A percentile compares a stretch with the other conserved stretches of the same genome.
These are phyloP conservation scores for Bonia amplexicaulis DNA, from an alignment of 176 grass and related monocot genomes.

Conservation along the genomic window DNA sequence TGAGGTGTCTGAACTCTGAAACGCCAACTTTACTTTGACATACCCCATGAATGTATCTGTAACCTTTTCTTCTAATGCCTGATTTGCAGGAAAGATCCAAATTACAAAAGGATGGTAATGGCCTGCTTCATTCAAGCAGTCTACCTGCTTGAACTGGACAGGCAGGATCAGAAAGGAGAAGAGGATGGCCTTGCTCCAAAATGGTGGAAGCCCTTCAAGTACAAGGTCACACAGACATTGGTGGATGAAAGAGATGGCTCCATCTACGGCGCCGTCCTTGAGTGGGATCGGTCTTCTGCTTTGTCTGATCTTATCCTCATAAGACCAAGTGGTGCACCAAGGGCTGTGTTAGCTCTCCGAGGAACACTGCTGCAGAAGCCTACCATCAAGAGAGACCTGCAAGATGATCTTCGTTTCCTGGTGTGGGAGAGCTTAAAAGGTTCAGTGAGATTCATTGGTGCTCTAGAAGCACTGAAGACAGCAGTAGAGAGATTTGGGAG, in stretches of 20 bases:
- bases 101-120: slow-evolving; percentile 86
- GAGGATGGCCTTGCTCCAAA: slow-evolving; percentile 70
- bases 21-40: neutral
- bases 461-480: slow-evolving; percentile 53
- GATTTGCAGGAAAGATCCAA: slow-evolving; percentile 82
- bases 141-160: slow-evolving; percentile 85
- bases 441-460: slow-evolving; percentile 65
- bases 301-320: slow-evolving; percentile 63
- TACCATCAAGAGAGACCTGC: slow-evolving; percentile 71
- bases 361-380: slow-evolving; percentile 71
- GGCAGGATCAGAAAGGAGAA: slow-evolving; percentile 63
- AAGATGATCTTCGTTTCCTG: slow-evolving; percentile 83
- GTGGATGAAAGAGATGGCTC: slow-evolving; percentile 81
- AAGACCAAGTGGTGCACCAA: slow-evolving; percentile 69
- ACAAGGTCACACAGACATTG: slow-evolving; percentile 64
- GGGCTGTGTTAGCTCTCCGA: slow-evolving; percentile 66
- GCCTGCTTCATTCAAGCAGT: slow-evolving; percentile 92
- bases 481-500: slow-evolving; percentile 59
- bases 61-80: neutral
- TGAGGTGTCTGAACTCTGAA: neutral
- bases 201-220: slow-evolving; percentile 96
- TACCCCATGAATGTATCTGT: neutral
- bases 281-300: slow-evolving; percentile 82
- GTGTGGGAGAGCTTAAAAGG: slow-evolving; percentile 82
- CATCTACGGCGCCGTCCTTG: slow-evolving; percentile 74